Evolutionary conservation across 202 grass and related monocot species (phyloP), one percentile per base, ranked within the genome.

Genomic region (Thinopyrum obtusiflorum): DNA sequence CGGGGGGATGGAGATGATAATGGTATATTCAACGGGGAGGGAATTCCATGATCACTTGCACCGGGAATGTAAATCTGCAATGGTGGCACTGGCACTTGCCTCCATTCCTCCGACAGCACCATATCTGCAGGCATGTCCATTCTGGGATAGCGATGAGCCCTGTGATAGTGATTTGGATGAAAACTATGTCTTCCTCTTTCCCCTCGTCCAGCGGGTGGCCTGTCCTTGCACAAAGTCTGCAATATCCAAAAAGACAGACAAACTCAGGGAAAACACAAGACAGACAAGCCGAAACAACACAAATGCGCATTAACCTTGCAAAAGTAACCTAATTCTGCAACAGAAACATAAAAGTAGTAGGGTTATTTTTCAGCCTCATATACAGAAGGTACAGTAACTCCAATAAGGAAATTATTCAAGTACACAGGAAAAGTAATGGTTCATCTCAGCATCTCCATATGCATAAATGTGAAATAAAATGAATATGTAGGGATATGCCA

Each of bases 201-300:
- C 61, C 74, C 84, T 68, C 75, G 84, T 81, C 84, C 92, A 76
- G 65, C 4, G 2, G 83, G 26, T 71, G 59, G 65, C 42, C 85
- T 88, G 23, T 94, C 87, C 76, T 63, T 92, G 40, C 62, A 60
- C 28, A 87, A 68, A 63, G 77, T 88, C 92, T 94, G 77, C 75
- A 90, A 55, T 67, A 83, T 86, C 17, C 47, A 88, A 68, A 40
- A 67, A 63, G 63, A 29, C 29, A 69, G 40, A 81, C 21, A 77
- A 87, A 49, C 47, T 80, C 76, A 76, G 47, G 6, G 81, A 39
- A 21, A 44, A 67, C 28, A 84, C 15, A 42, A 69, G 29, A 73
- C 66, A 82, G 44, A n/a, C 31, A 39, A 17, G 2, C 62, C 10
- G 7, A 62, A 84, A 46, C 15, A 26, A 68, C 27, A 80, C 32